Base-by-base conservation (phyloP, 2,329 filamentous ascomycete species). In the Talaromyces islandicus region DNA sequence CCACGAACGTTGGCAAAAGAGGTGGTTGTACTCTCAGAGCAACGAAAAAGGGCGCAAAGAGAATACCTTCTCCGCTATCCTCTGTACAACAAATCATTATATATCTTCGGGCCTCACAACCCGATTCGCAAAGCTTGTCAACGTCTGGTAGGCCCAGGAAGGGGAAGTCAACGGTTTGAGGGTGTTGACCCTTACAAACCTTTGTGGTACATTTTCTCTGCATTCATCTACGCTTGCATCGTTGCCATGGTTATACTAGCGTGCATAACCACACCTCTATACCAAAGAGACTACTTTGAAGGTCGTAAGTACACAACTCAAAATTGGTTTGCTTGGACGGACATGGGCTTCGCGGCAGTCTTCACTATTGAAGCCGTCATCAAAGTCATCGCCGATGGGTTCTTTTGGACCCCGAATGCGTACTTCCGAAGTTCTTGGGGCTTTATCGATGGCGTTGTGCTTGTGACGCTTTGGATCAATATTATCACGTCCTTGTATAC, bases 381-480 rank as follows among this genome's bases (percentile, higher is more conserved):
- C 77, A 99, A 99, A 73, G 87, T 96, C 59, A 86, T 99, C 67
- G 94, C 94, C 0, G 94, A 99, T 76, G 94, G 94, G 7, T 89
- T 96, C 68, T 89, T 97, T 72, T 97, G 91, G 85, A 97, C 94
- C 0, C 94, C 94, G 0, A 97, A 99, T 75, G 95, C 95, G 2
- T 99, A 96, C 71, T 91, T 97, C 72, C 88, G 94, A 68, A 93
- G 93, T 70, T 93, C 92, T 0, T 99, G 94, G 94, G 95, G 94
- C 7, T 87, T 96, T 63, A 97, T 99, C 65, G 94, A 99, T 70
- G 91, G 89, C 0, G 76, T 97, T 51, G 94, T 99, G 65, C 80
- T 99, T 57, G 79, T 96, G 59, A 97, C 94, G 0, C 83, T 99
- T 9, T 97, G 94, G 93, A 88, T 97, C 71, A 97, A 96, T 69